Evolutionary conservation across 2,329 filamentous ascomycete genomes (phyloP).

Genomic region (Curvularia lunata): DNA sequence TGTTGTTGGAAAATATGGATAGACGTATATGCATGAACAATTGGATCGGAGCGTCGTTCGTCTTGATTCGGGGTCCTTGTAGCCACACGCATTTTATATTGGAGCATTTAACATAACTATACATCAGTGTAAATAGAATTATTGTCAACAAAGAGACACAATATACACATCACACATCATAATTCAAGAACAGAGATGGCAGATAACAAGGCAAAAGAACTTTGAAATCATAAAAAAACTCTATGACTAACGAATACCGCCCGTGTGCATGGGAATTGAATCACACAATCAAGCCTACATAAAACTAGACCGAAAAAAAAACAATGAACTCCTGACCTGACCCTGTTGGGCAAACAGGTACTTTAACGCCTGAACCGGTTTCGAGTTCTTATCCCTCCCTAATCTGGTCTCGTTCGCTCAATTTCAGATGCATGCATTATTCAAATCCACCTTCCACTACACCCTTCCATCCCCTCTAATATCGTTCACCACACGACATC

Average conservation of each 20-base stretch:
- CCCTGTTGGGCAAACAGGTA: constrained; percentile 18
- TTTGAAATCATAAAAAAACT: not conserved
- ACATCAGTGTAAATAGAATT: not conserved
- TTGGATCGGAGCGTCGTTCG: not conserved
- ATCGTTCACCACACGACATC: not conserved
- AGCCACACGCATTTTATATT: not conserved
- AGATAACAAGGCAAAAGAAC: not conserved
- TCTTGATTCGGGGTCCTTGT: not conserved
- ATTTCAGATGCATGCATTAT: not conserved
- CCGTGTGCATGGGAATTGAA: not conserved
- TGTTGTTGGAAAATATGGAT: not conserved
- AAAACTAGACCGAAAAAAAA: not conserved
- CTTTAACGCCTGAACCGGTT: not conserved
- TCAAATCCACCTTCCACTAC: not conserved
- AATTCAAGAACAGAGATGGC: not conserved
- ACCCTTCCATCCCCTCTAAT: not conserved
- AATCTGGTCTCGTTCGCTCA: not conserved
- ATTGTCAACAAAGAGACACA: not conserved
- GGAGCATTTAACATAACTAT: not conserved
- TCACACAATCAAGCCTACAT: not conserved
- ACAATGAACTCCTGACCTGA: constrained; percentile 13
- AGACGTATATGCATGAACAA: not conserved
- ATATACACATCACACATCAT: not conserved
- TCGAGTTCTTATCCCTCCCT: not conserved
- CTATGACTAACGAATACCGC: not conserved